Percentiles rank a stretch among this genome's conserved stretches.
Evolutionary conservation across 2,329 filamentous ascomycete genomes (phyloP).

Genomic region (Metarhizium humberi): DNA sequence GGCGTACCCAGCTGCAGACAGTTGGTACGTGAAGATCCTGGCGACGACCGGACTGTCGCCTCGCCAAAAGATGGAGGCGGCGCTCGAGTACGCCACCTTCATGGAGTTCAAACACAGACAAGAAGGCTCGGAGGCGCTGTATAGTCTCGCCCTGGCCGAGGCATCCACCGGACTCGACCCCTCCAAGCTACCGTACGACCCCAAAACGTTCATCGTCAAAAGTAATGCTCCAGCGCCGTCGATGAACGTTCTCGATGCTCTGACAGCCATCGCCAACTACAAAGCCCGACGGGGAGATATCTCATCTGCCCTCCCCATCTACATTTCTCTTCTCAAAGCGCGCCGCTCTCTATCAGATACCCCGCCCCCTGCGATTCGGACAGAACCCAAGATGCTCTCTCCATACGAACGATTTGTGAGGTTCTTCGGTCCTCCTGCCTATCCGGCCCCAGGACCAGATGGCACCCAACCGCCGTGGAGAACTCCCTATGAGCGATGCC

Average conservation of each 20-base stretch:
- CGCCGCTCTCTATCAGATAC: conserved; percentile 49
- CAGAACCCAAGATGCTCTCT: conserved; percentile 6
- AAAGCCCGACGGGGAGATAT: conserved; percentile 62
- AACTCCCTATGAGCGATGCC: conserved; percentile 58
- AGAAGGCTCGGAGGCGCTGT: conserved; percentile 61
- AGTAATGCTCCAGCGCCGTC: conserved; percentile 50
- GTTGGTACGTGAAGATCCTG: conserved; percentile 72
- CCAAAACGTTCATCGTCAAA: conserved; percentile 53
- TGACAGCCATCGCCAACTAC: conserved; percentile 72
- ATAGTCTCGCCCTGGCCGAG: conserved; percentile 66
- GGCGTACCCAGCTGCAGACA: conserved; percentile 62
- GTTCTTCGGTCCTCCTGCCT: conserved; percentile 41
- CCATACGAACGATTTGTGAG: conserved; percentile 14
- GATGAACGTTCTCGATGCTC: conserved; percentile 63
- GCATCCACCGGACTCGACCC: conserved; percentile 48
- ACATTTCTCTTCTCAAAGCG: conserved; percentile 75
- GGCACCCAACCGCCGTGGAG: conserved; percentile 61
- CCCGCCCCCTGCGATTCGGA: conserved; percentile 14
- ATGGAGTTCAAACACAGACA: conserved; percentile 65
- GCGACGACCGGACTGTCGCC: conserved; percentile 70
- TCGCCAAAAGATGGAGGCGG: conserved; percentile 73
- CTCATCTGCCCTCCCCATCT: conserved; percentile 66
- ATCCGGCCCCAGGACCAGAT: conserved; percentile 61
- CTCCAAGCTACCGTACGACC: conserved; percentile 39
- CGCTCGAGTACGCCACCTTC: conserved; percentile 76